Conservation (phyloP, 768 basidiomycete species). For the Pholiota conissans region DNA sequence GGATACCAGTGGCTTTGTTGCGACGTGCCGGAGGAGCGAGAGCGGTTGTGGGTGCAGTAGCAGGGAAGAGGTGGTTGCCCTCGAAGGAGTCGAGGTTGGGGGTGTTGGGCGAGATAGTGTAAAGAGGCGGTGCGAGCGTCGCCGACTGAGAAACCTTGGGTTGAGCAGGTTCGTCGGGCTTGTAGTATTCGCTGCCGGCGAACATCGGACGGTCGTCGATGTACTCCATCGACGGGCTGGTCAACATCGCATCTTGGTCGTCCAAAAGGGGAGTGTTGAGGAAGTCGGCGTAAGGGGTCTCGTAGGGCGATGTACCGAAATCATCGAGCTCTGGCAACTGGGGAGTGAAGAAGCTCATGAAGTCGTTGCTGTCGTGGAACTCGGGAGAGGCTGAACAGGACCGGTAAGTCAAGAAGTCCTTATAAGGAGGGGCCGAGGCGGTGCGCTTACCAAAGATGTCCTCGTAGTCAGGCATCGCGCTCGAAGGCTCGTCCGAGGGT, state of each 20-base stretch:
- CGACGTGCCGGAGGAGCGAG: slow-evolving; percentile 7
- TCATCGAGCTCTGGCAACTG: slow-evolving; percentile 28
- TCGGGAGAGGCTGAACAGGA: slow-evolving; percentile 20
- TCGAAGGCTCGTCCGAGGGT: slow-evolving; percentile 16
- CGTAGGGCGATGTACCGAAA: slow-evolving; percentile 32
- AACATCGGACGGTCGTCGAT: slow-evolving; percentile 27
- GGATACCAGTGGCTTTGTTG: slow-evolving; percentile 36
- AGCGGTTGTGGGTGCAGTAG: background rate
- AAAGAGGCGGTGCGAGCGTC: slow-evolving; percentile 27
- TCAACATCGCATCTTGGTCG: slow-evolving; percentile 23
- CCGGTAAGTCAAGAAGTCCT: slow-evolving; percentile 17
- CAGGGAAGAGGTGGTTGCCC: slow-evolving; percentile 31
- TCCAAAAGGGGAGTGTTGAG: slow-evolving; percentile 36
- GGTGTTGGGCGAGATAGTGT: slow-evolving; percentile 51
- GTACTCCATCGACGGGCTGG: slow-evolving; percentile 23
- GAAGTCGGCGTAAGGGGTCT: slow-evolving; percentile 36
- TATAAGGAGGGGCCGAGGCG: slow-evolving; percentile 1
- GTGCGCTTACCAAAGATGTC: slow-evolving; percentile 19
- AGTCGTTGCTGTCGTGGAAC: slow-evolving; percentile 25
- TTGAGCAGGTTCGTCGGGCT: slow-evolving; percentile 10
- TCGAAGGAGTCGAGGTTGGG: slow-evolving; percentile 44
- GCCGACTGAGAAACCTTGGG: slow-evolving; percentile 3
- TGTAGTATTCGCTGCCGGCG: slow-evolving; percentile 8
- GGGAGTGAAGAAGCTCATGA: slow-evolving; percentile 29
- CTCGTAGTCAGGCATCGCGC: slow-evolving; percentile 16